Conservation (phyloP, 371 early-diverging fungal genomes). For the Capillidium heterosporum region DNA sequence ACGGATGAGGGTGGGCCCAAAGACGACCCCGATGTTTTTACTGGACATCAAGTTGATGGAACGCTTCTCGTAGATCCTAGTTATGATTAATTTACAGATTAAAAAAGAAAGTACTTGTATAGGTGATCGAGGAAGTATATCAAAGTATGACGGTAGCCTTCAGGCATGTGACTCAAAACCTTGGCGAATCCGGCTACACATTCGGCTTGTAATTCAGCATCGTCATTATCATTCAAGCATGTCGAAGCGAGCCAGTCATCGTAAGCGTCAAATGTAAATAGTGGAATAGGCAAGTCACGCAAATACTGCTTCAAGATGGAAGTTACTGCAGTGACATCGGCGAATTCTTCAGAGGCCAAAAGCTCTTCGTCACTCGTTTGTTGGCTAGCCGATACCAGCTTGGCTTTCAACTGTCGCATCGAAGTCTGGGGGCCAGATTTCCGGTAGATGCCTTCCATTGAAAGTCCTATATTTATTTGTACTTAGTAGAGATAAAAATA, state of each 20-base stretch:
- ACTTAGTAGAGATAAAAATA: neutral
- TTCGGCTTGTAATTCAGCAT: neutral
- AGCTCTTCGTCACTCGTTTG: conserved; percentile 12
- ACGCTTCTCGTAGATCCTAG: conserved; percentile 22
- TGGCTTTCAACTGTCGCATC: conserved; percentile 34
- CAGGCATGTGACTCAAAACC: conserved; percentile 21
- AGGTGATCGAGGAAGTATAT: conserved; percentile 35
- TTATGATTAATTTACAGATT: conserved; percentile 9
- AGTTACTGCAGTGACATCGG: conserved; percentile 58
- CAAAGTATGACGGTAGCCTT: conserved; percentile 31
- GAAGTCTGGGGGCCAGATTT: conserved; percentile 81
- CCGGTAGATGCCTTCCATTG: conserved; percentile 84
- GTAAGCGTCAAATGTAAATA: conserved; percentile 67
- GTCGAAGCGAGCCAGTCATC: conserved; percentile 50
- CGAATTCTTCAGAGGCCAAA: conserved; percentile 17
- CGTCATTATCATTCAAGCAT: conserved; percentile 4
- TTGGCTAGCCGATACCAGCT: conserved; percentile 7
- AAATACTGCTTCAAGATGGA: conserved; percentile 90
- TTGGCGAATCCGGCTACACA: conserved; percentile 13
- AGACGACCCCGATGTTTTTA: conserved; percentile 77
- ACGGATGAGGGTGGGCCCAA: conserved; percentile 81
- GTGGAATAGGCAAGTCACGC: conserved; percentile 76
- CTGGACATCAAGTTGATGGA: conserved; percentile 69
- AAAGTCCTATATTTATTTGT: conserved; percentile 30
- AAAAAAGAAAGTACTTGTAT: neutral